These are phyloP conservation scores for Xylariaceae sp. DNA, from an alignment of 2,329 filamentous ascomycete species.

Conservation along the genomic window DNA sequence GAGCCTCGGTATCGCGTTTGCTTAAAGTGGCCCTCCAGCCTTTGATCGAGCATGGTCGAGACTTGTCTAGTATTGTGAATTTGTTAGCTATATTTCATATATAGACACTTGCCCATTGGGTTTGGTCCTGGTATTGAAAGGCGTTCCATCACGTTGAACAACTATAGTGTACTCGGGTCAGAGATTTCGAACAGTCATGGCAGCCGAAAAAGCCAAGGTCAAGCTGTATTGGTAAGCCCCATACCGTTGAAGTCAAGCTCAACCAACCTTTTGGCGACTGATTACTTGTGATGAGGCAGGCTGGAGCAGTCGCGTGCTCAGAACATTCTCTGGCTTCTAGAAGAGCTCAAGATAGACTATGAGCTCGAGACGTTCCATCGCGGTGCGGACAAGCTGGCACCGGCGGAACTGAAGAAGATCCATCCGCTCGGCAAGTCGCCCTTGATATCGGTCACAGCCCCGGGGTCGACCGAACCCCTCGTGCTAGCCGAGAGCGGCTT, in stretches of 20 bases:
- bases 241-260: neutral
- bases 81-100: no score
- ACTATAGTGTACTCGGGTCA: no score
- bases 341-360: conserved; percentile 75
- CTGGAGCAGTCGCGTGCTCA: conserved; percentile 78
- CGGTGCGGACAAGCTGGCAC: conserved; percentile 56
- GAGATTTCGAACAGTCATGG: conserved; percentile 26
- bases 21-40: no score
- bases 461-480: conserved; percentile 37
- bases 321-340: conserved; percentile 78
- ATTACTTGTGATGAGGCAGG: conserved; percentile 44
- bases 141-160: no score
- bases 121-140: no score
- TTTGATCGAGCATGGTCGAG: no score
- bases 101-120: no score
- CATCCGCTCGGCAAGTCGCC: conserved; percentile 88
- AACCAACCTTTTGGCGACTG: neutral
- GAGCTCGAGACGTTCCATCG: conserved; percentile 77
- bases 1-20: no score
- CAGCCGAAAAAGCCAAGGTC: conserved; percentile 43
- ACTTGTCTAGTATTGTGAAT: no score
- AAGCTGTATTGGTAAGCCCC: conserved; percentile 56
- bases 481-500: conserved; percentile 77
- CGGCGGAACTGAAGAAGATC: conserved; percentile 67
- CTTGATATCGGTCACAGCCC: conserved; percentile 58